Evolutionary conservation across 78 protist genomes (phyloP).

Genomic region (Cyanophora paradoxa): DNA sequence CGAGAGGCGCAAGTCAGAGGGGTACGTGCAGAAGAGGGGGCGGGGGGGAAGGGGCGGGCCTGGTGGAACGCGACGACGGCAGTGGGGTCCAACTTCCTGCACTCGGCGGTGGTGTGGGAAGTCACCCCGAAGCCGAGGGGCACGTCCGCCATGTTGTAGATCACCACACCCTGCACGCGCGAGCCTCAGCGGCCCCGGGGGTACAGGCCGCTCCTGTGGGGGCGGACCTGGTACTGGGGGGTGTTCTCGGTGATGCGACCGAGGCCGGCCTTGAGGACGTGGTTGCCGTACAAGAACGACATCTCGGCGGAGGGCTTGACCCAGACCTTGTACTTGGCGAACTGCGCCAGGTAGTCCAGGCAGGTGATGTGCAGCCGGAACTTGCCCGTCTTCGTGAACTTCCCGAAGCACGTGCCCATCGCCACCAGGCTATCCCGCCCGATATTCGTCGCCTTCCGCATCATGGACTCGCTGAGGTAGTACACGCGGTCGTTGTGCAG

Average conservation of each 20-base stretch:
- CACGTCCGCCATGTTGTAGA: slow-evolving; percentile 84
- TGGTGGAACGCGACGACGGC: slow-evolving; percentile 84
- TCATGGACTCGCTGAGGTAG: slow-evolving; percentile 60
- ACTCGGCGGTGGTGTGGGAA: slow-evolving; percentile 19
- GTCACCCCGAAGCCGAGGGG: slow-evolving; percentile 77
- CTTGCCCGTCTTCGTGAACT: slow-evolving; percentile 87
- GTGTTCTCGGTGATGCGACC: slow-evolving; percentile 97
- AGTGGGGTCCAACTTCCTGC: slow-evolving; percentile 74
- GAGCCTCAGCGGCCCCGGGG: background rate
- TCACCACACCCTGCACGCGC: slow-evolving; percentile 90
- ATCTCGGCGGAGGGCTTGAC: slow-evolving; percentile 92
- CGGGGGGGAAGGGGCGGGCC: slow-evolving; percentile 8
- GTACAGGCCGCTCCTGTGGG: background rate
- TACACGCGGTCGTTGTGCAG: slow-evolving; percentile 92
- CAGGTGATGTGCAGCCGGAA: slow-evolving; percentile 92
- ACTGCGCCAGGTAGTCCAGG: slow-evolving; percentile 90
- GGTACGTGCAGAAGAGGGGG: background rate
- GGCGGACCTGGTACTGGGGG: slow-evolving; percentile 42
- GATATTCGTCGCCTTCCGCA: slow-evolving; percentile 39
- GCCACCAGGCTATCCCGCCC: slow-evolving; percentile 66
- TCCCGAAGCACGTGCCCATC: slow-evolving; percentile 95
- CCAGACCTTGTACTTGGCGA: slow-evolving; percentile 89
- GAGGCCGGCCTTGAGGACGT: slow-evolving; percentile 93
- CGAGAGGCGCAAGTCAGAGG: background rate
- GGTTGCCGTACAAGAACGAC: slow-evolving; percentile 95